Percentiles rank a stretch among this genome's conserved stretches.
Conservation (phyloP, 352 stramenopile species). For the Globisporangium megalacanthum region DNA sequence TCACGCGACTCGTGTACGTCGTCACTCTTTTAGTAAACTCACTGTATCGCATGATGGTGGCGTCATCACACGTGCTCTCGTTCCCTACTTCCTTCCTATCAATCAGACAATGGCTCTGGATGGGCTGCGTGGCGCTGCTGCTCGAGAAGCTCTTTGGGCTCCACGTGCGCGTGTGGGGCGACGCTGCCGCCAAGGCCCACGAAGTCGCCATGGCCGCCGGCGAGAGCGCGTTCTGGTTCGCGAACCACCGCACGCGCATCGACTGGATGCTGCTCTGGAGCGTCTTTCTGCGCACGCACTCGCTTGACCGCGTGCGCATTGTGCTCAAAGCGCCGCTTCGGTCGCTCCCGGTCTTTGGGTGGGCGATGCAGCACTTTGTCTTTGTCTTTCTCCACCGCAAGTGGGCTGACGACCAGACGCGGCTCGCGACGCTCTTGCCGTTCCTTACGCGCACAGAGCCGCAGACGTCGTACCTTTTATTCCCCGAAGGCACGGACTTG, state of each 20-base stretch:
- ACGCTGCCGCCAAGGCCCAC: conserved; percentile 48
- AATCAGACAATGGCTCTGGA: conserved; percentile 71
- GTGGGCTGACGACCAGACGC: conserved; percentile 54
- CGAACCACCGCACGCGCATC: conserved; percentile 78
- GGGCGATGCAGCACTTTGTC: conserved; percentile 83
- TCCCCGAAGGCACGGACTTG: conserved; percentile 80
- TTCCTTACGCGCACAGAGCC: conserved; percentile 45
- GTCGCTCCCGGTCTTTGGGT: conserved; percentile 72
- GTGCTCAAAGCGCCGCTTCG: conserved; percentile 74
- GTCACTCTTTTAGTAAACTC: background rate
- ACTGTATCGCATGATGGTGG: background rate
- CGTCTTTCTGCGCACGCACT: conserved; percentile 45
- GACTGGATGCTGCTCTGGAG: conserved; percentile 86
- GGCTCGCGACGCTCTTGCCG: conserved; percentile 46
- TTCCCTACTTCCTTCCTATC: background rate
- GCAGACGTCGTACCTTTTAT: conserved; percentile 66
- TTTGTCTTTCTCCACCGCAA: conserved; percentile 79
- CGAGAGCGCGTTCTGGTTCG: conserved; percentile 67
- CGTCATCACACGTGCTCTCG: background rate
- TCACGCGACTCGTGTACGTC: conserved; percentile 51
- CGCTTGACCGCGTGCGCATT: conserved; percentile 57
- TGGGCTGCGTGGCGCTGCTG: conserved; percentile 60
- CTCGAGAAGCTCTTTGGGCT: conserved; percentile 63
- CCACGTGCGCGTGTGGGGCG: conserved; percentile 49
- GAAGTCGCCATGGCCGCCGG: conserved; percentile 27